Conservation (phyloP, 176 grass and related monocot species). For the Musa schizocarpa region DNA sequence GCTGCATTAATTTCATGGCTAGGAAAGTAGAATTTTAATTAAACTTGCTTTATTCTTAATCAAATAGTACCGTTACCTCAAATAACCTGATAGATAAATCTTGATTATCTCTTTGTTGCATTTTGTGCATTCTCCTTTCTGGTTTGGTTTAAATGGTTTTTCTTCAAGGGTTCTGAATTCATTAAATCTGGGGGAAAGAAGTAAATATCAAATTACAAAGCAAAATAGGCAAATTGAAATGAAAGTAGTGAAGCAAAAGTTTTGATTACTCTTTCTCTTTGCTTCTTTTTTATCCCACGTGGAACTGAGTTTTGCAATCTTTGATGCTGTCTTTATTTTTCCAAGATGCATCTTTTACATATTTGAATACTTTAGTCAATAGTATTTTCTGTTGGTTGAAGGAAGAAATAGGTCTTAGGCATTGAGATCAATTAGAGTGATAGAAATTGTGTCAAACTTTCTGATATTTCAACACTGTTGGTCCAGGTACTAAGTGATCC, state of each 20-base stretch:
- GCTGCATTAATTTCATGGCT: too few relatives aligned
- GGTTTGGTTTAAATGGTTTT: not conserved
- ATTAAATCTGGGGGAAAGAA: not conserved
- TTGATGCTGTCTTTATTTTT: too few relatives aligned
- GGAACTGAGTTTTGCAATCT: not conserved
- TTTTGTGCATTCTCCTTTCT: not conserved
- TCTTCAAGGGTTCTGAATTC: not conserved
- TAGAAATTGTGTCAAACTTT: not conserved
- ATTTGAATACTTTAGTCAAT: too few relatives aligned
- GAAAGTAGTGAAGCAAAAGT: not conserved
- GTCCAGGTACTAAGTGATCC: conserved; percentile 59
- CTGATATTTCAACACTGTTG: not conserved
- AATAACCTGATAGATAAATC: not conserved
- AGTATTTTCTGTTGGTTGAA: not conserved
- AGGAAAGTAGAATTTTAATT: too few relatives aligned
- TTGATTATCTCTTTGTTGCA: not conserved
- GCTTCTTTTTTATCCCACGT: not conserved
- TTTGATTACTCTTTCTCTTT: not conserved
- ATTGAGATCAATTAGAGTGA: not conserved
- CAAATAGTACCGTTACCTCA: not conserved
- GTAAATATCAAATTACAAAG: not conserved
- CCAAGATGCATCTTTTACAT: too few relatives aligned
- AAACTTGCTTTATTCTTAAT: too few relatives aligned
- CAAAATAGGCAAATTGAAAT: too few relatives aligned
- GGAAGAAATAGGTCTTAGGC: conserved; percentile 5